phyloP scores from a whole-genome alignment of 2,329 filamentous ascomycete genomes.

The Aspergillus spinulosporus region DNA sequence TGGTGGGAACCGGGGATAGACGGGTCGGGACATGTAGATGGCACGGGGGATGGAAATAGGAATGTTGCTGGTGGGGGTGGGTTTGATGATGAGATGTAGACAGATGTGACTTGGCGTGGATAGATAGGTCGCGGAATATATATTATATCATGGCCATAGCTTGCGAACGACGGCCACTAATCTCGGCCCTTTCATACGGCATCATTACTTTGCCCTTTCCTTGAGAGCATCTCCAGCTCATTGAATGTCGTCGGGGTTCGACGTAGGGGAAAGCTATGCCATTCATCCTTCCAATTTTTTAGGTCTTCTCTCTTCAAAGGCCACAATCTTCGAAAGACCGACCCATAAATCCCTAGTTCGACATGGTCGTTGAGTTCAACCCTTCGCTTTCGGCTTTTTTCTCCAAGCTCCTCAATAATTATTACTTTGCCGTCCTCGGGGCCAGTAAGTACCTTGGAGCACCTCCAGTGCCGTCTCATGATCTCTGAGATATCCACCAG shows the following conservation, averaged over 20 bases:
- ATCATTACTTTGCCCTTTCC: too few relatives aligned
- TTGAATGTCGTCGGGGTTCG: background rate
- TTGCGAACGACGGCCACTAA: too few relatives aligned
- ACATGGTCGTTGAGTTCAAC: too few relatives aligned
- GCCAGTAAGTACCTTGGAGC: background rate
- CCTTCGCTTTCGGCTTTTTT: background rate
- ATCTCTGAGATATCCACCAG: background rate
- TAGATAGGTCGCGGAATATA: too few relatives aligned
- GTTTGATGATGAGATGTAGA: background rate
- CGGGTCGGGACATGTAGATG: background rate
- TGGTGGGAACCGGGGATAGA: slow-evolving; percentile 32
- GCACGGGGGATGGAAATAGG: background rate
- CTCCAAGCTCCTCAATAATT: background rate
- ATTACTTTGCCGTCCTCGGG: background rate
- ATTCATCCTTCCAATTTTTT: background rate
- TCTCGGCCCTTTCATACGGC: too few relatives aligned
- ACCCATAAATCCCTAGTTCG: too few relatives aligned
- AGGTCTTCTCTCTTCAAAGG: background rate
- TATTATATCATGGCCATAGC: too few relatives aligned
- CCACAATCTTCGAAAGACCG: background rate
- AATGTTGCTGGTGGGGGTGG: background rate
- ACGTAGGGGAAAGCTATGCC: slow-evolving; percentile 2
- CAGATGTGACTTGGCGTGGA: too few relatives aligned
- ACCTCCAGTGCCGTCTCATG: slow-evolving; percentile 1
- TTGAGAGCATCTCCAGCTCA: too few relatives aligned